Evolutionary conservation across 257 asterid species (phyloP).

Genomic region (Nicotiana otophora): DNA sequence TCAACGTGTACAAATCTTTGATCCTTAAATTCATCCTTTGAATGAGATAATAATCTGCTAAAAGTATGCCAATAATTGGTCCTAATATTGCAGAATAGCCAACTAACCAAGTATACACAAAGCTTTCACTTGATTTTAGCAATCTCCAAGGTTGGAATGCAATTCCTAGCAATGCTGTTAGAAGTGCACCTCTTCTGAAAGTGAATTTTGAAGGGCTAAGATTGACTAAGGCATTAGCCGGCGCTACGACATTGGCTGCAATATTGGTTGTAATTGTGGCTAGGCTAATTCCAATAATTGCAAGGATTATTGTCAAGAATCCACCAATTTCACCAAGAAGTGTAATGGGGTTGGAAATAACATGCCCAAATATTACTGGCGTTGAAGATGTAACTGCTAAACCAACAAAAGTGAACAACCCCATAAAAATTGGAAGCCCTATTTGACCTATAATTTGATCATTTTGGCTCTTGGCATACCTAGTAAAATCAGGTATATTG

Average conservation of each 20-base stretch:
- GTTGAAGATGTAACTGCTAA: constrained; percentile 94
- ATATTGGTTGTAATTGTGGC: constrained; percentile 82
- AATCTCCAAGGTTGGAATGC: constrained; percentile 91
- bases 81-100: constrained; percentile 86
- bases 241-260: constrained; percentile 95
- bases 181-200: constrained; percentile 56
- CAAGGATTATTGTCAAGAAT: constrained; percentile 45
- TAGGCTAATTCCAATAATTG: constrained; percentile 70
- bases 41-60: constrained; percentile 68
- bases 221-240: constrained; percentile 79
- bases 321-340: constrained; percentile 78
- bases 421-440: constrained; percentile 86
- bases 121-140: constrained; percentile 75
- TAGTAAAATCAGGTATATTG: constrained; percentile 86
- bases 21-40: constrained; percentile 33
- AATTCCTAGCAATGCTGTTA: constrained; percentile 73
- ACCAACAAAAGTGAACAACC: constrained; percentile 81
- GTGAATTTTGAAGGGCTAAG: constrained; percentile 69
- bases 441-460: constrained; percentile 75
- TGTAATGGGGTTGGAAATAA: constrained; percentile 68
- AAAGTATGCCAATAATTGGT: constrained; percentile 63
- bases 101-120: constrained; percentile 85
- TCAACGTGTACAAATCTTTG: constrained; percentile 46
- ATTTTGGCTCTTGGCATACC: constrained; percentile 60
- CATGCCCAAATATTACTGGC: constrained; percentile 53